Conservation (phyloP, 2,329 filamentous ascomycete genomes). For the Sordariomycetes sp. region DNA sequence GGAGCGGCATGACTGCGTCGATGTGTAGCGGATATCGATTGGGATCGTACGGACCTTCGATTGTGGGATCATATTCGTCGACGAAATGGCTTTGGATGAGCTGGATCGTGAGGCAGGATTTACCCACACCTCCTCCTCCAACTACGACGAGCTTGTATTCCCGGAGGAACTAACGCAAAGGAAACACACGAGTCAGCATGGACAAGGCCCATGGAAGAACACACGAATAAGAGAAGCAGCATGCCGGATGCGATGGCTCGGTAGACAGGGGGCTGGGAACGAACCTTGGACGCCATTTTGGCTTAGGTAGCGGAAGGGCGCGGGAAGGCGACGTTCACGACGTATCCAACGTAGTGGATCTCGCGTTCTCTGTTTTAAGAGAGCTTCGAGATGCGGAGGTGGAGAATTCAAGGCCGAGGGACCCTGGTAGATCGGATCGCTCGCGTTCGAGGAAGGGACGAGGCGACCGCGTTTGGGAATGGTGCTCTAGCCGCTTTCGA, state of each 20-base stretch:
- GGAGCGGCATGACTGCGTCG: neutral
- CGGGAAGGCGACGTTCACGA: neutral
- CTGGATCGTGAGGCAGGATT: conserved; percentile 98
- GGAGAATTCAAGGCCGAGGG: neutral
- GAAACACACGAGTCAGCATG: neutral
- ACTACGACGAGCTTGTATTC: conserved; percentile 96
- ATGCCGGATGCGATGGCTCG: neutral
- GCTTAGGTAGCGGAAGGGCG: neutral
- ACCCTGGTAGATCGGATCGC: neutral
- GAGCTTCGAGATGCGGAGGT: neutral
- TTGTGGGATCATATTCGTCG: conserved; percentile 98
- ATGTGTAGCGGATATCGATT: neutral
- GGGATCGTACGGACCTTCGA: conserved; percentile 62
- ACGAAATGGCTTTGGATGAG: conserved; percentile 94
- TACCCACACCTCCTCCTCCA: conserved; percentile 94
- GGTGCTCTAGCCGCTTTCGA: neutral
- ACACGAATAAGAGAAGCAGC: neutral
- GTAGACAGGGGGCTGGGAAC: neutral
- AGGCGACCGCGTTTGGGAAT: neutral
- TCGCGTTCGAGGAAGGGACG: neutral
- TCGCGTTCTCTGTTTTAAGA: neutral
- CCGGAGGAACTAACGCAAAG: conserved; percentile 54
- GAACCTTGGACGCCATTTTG: conserved; percentile 4
- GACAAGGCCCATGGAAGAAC: neutral
- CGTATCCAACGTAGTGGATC: neutral